Base-by-base conservation (phyloP, 164 flowering plant species). In the Cinnamomum chago region DNA sequence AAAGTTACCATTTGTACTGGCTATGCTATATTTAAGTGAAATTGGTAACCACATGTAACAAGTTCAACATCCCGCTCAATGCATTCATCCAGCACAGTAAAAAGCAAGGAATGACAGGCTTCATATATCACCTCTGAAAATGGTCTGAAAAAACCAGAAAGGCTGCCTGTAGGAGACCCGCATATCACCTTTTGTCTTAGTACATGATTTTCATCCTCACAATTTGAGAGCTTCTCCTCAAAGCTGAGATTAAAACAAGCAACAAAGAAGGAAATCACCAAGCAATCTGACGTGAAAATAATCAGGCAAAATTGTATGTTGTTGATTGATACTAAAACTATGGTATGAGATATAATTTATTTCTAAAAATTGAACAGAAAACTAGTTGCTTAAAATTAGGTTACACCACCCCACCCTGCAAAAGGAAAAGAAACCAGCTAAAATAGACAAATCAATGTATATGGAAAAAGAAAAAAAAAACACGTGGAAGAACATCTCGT, bases 141-240 rank as follows among this genome's bases (percentile, higher is more conserved):
- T 40, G 90, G 55, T 81, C 85, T 91, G 69, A 76, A 76, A 77
- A 84, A 78, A 69, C 88, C 88, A 71, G 87, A 79, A 62, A 85
- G 85, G 58, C 73, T 86, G 77, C 83, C 77, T 76, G 72, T 88
- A 10, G 95, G 93, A 73, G 97, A 79, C 40, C 76, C 65, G 76
- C 77, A 86, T 73, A 94, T 74, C 66, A 95, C 82, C 76, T 90
- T 90, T 79, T 90, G 98, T 25, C 97, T 84, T 47, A 96, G 82
- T 30, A 94, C 87, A 80, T 81, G 98, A 86, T 92, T 96, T 81
- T 94, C 99, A 72, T 88, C 82, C 78, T 96, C 94, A 47, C 90
- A 65, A 79, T 77, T 86, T 33, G 90, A 82, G 50, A 90, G 86
- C 84, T 96, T 96, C 80, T 86, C 97, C 85, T 92, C 93, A 82